Base-by-base conservation (phyloP, 176 grass and related monocot genomes). In the Hyparrhenia diplandra region DNA sequence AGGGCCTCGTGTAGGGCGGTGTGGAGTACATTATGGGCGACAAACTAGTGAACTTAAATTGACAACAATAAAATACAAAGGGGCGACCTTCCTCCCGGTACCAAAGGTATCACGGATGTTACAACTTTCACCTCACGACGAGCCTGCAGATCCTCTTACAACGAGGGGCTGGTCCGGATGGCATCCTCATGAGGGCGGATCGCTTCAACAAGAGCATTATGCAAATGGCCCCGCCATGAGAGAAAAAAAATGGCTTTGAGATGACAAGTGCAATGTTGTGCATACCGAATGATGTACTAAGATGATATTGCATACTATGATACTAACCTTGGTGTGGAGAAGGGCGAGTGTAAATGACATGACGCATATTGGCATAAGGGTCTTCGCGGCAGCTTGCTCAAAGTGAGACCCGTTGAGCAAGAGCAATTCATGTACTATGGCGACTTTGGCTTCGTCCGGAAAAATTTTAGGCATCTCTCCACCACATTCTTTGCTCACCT, bases 401-500 rank as follows among this genome's bases (percentile, higher is more conserved):
- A 94, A n/a, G 42, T 84, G 88, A 60, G 84, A 45, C 13, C 76
- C 86, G 6, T 72, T 85, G 39, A 93, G 85, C 20, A 98, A 78
- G 46, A 93, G 85, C 9, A 98, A 78, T 64, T 98, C 95, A 23
- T 63, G 69, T 47, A 98, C 86, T 43, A 94, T 92, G 49, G 70
- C 82, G 40, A 86, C 78, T 74, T 81, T 94, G 55, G 83, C 88
- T n/a, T n/a, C n/a, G n/a, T 94, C 90, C 42, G 37, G 71, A 94
- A 94, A 28, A 68, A 60, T 83, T 88, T 91, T 41, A 98, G 82
- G 85, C 95, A 98, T 88, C 89, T 98, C 78, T 98, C 92, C 27
- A 98, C 90, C 78, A 98, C 95, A 81, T 98, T 94, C 92, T n/a
- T n/a, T 98, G 88, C 95, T 92, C 43, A 93, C 93, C 77, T 98